Evolutionary conservation across 495 filamentous ascomycete species (phyloP), one percentile per base, ranked within the genome.

Genomic region (Trichoderma asperelloides): DNA sequence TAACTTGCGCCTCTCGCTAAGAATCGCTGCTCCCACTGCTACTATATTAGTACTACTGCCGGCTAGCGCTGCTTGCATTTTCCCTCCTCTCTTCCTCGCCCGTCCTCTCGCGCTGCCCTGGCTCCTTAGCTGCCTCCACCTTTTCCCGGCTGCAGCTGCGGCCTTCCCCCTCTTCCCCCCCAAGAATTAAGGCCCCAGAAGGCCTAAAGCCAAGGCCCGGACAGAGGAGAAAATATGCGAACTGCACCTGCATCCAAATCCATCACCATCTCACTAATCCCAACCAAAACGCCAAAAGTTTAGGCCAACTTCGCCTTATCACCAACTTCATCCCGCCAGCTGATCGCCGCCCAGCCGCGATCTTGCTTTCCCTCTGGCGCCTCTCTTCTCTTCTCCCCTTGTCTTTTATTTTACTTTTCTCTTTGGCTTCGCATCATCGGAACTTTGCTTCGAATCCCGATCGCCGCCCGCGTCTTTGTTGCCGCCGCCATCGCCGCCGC

Each of bases 251-350:
- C 49, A 9, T 55, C 49, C 49, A 23, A 21, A 47, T n/a, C 43
- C 43, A 23, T 23, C 49, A 23, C 49, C n/a, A 23, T n/a, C 49
- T 55, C 21, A 4, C 49, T 25, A 55, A 25, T n/a, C 23, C 27
- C 55, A 30, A 28, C 55, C 55, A 60, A 60, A 60, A 18, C 55
- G 55, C 55, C 55, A 55, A 55, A 37, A 55, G 49, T 55, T 55
- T 55, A n/a, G 49, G 49, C 49, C 49, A 30, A 30, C 55, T 30
- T 60, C 9, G 55, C 15, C 55, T 23, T 25, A 60, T 60, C 55
- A 60, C n/a, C 23, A 60, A 16, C 43, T n/a, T 47, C 43, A 15
- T 47, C 43, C 43, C 18, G 15, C 15, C 43, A 47, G 13, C 57
- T 21, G 18, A 13, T 62, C 57, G 57, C 57, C 13, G 13, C 18